Conservation (phyloP, 352 stramenopile genomes). For the Lagenidium sp. region DNA sequence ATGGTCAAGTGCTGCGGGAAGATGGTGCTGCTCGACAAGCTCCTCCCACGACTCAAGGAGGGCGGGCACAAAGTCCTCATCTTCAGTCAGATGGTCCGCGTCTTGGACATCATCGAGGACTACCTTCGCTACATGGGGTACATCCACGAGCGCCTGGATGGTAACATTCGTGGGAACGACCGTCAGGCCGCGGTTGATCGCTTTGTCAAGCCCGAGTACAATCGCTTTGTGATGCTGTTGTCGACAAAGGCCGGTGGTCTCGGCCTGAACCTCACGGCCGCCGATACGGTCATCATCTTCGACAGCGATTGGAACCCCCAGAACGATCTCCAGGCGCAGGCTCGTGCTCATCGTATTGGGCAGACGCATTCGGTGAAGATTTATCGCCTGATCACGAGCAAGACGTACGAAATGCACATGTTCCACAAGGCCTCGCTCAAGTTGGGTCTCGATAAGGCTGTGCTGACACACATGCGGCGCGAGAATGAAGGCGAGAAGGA, state of each 20-base stretch:
- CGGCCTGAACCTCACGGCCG: slow-evolving; percentile 88
- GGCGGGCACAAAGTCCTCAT: slow-evolving; percentile 98
- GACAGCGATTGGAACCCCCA: slow-evolving; percentile 98
- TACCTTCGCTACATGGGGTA: slow-evolving; percentile 93
- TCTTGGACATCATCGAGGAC: slow-evolving; percentile 99
- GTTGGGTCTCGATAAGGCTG: slow-evolving; percentile 89
- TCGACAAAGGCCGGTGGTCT: slow-evolving; percentile 96
- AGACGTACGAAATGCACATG: slow-evolving; percentile 95
- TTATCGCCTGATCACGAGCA: slow-evolving; percentile 83
- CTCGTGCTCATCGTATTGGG: slow-evolving; percentile 86
- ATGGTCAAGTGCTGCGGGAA: slow-evolving; percentile 99
- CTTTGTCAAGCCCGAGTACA: slow-evolving; percentile 87
- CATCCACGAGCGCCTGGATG: slow-evolving; percentile 97
- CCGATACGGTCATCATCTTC: slow-evolving; percentile 97
- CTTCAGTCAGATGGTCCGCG: slow-evolving; percentile 99
- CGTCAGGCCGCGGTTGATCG: slow-evolving; percentile 80
- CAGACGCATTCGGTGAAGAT: slow-evolving; percentile 89
- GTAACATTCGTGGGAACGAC: slow-evolving; percentile 91
- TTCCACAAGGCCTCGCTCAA: slow-evolving; percentile 91
- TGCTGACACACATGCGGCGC: slow-evolving; percentile 87
- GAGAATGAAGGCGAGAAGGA: slow-evolving; percentile 74
- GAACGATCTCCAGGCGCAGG: slow-evolving; percentile 94
- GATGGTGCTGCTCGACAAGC: slow-evolving; percentile 98
- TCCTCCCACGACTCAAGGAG: slow-evolving; percentile 95
- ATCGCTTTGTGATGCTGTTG: slow-evolving; percentile 97